Conservation (phyloP, 805 yeast species). For the Cephaloascus albidus region DNA sequence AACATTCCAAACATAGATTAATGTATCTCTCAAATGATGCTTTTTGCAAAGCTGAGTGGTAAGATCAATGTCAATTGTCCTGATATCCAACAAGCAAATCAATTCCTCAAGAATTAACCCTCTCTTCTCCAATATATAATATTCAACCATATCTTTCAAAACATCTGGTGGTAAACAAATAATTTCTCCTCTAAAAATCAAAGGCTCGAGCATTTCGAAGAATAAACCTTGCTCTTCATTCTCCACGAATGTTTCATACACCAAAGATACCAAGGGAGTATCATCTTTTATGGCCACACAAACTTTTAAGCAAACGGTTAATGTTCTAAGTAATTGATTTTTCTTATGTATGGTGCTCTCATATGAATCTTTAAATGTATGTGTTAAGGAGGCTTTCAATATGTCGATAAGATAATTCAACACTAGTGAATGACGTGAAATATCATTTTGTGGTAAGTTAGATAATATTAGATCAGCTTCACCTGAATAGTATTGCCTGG, state of each 20-base stretch:
- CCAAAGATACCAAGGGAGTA: conserved; percentile 21
- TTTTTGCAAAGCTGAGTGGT: conserved; percentile 54
- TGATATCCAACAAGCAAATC: conserved; percentile 59
- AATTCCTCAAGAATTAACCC: conserved; percentile 53
- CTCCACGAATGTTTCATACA: conserved; percentile 32
- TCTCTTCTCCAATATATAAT: conserved; percentile 28
- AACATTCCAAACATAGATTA: conserved; percentile 62
- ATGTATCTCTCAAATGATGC: conserved; percentile 50
- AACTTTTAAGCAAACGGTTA: conserved; percentile 29
- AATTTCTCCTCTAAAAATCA: conserved; percentile 38
- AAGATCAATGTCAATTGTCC: conserved; percentile 67
- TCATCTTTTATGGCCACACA: conserved; percentile 25
- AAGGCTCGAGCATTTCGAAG: conserved; percentile 43
- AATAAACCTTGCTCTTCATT: conserved; percentile 26
- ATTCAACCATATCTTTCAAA: conserved; percentile 50
- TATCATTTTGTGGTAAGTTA: conserved; percentile 44
- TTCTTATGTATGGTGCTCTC: conserved; percentile 3
- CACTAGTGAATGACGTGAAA: conserved; percentile 37
- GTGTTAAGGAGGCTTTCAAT: conserved; percentile 40
- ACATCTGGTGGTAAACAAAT: conserved; percentile 50
- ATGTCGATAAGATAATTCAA: conserved; percentile 46
- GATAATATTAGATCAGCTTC: conserved; percentile 36
- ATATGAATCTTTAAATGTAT: conserved; percentile 18
- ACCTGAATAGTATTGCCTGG: conserved; percentile 44
- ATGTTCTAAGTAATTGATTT: conserved; percentile 2